Evolutionary conservation across 345 rosid species (phyloP).

Genomic region (Psidium guajava): DNA sequence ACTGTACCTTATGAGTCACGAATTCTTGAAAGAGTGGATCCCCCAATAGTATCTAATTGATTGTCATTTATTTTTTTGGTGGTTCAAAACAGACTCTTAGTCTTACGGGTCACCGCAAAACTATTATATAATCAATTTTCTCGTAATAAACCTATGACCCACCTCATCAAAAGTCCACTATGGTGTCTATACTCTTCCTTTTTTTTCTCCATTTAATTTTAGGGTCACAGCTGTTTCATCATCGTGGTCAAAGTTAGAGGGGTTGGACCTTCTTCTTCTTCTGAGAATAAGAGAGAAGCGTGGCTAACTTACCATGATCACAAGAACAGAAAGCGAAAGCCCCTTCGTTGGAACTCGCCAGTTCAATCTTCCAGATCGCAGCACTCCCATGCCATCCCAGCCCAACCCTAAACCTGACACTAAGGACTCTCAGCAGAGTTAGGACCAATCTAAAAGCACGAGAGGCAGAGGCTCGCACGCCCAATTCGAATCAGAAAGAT

Average conservation of each 20-base stretch:
- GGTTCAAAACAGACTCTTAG: too few relatives aligned
- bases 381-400: background rate
- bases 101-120: too few relatives aligned
- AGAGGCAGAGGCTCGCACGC: background rate
- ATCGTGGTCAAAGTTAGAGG: slow-evolving; percentile 6
- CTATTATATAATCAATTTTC: too few relatives aligned
- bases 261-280: background rate
- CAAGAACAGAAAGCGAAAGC: slow-evolving; percentile 3
- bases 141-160: background rate
- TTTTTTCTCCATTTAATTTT: background rate
- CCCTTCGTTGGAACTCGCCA: slow-evolving; percentile 12
- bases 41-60: too few relatives aligned
- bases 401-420: background rate
- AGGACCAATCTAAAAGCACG: background rate
- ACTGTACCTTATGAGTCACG: too few relatives aligned
- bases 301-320: background rate
- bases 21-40: too few relatives aligned
- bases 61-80: too few relatives aligned
- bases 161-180: background rate
- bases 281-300: slow-evolving; percentile 9
- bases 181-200: background rate
- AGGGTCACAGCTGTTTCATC: slow-evolving; percentile 6
- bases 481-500: background rate
- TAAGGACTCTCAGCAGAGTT: background rate
- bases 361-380: background rate